phyloP scores from a whole-genome alignment of 2,329 filamentous ascomycete genomes.

The Gyromitra esculenta region DNA sequence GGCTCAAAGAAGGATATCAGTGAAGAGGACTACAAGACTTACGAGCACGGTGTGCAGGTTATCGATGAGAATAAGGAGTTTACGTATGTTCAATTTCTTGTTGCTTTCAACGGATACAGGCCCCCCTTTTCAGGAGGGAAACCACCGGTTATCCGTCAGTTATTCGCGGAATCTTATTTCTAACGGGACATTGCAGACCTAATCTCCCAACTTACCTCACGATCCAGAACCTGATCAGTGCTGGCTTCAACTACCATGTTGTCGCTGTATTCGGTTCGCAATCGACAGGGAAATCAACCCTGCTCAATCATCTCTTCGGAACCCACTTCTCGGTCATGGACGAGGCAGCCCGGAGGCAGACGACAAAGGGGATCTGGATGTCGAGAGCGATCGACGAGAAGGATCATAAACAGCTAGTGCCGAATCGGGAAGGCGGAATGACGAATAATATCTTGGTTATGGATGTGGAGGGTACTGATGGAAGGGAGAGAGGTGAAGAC shows the following conservation, averaged over 20 bases:
- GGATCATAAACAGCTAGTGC: conserved; percentile 60
- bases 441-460: conserved; percentile 98
- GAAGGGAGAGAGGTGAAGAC: conserved; percentile 93
- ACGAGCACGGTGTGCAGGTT: conserved; percentile 95
- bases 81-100: conserved; percentile 72
- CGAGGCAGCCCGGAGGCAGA: conserved; percentile 91
- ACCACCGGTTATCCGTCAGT: conserved; percentile 8
- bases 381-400: conserved; percentile 84
- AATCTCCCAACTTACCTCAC: conserved; percentile 84
- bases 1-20: conserved; percentile 46
- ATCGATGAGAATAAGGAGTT: conserved; percentile 96
- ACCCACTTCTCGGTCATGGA: conserved; percentile 98
- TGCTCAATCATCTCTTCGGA: conserved; percentile 94
- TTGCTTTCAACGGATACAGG: conserved; percentile 2
- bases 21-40: conserved; percentile 71
- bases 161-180: conserved; percentile 27
- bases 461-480: conserved; percentile 98
- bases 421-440: conserved; percentile 70
- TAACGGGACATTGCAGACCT: conserved; percentile 65
- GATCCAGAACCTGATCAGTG: conserved; percentile 79
- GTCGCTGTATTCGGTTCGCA: conserved; percentile 99
- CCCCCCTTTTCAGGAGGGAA: conserved; percentile 26
- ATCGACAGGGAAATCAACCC: conserved; percentile 96
- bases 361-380: conserved; percentile 99
- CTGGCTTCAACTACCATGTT: conserved; percentile 98